A percentile compares a stretch with the other conserved stretches of the same genome.
Conservation (phyloP, 495 filamentous ascomycete genomes). For the Cladorrhinum samala region DNA sequence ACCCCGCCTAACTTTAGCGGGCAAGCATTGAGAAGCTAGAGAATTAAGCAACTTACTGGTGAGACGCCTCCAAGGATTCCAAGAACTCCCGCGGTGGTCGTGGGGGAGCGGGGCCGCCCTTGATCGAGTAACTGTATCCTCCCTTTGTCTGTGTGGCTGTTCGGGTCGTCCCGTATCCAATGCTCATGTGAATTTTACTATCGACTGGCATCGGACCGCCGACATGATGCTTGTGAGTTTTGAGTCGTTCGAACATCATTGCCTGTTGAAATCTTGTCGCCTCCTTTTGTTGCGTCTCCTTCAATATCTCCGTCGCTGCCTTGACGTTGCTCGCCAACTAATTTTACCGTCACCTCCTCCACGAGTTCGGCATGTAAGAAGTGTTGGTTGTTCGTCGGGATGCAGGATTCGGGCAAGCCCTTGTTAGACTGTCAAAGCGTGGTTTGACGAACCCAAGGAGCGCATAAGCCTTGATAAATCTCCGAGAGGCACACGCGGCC, state of each 20-base stretch:
- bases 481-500: background rate
- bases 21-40: background rate
- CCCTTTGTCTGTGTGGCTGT: background rate
- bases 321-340: background rate
- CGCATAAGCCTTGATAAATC: slow-evolving; percentile 15
- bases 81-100: slow-evolving; percentile 27
- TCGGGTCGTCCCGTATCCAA: slow-evolving; percentile 5
- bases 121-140: slow-evolving; percentile 30
- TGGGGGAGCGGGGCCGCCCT: slow-evolving; percentile 24
- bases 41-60: slow-evolving; percentile 20
- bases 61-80: slow-evolving; percentile 8
- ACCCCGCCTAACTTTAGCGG: background rate
- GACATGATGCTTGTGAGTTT: slow-evolving; percentile 1
- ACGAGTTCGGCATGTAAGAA: slow-evolving; percentile 8
- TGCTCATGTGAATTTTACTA: slow-evolving; percentile 9
- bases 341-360: slow-evolving; percentile 2
- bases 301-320: background rate
- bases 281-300: background rate
- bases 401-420: slow-evolving; percentile 3
- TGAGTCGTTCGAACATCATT: slow-evolving; percentile 21
- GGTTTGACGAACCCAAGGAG: slow-evolving; percentile 15
- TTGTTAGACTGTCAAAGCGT: slow-evolving; percentile 24
- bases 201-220: slow-evolving; percentile 8
- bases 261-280: slow-evolving; percentile 2
- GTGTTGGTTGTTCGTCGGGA: slow-evolving; percentile 1